Evolutionary conservation across 768 basidiomycete species (phyloP), one percentile per base, ranked within the genome.

Genomic region (Gyrodon lividus): DNA sequence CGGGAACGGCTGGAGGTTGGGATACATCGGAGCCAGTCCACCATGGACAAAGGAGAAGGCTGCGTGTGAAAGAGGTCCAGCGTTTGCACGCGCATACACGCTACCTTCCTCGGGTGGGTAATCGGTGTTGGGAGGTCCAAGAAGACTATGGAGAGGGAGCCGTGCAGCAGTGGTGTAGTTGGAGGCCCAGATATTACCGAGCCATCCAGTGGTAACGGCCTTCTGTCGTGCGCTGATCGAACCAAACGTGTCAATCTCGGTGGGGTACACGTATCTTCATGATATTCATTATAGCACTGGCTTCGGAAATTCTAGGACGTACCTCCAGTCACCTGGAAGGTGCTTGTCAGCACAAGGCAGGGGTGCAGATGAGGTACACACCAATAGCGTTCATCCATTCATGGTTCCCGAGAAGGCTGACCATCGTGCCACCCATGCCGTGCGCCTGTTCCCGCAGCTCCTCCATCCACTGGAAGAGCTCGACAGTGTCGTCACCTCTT

Each of bases 41-140:
- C 95, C 96, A 55, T 98, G 97, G 2, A 96, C 89, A 68, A 98
- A 98, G 1, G 93, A 92, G 24, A 94, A 71, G 1, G 93, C 91
- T 0, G 89, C 78, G 66, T 87, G 88, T 0, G 87, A 86, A 47
- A 93, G 75, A 6, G 81, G 77, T 2, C 75, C 64, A 6, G 58
- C 65, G 50, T 52, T 69, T 24, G 63, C 76, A 55, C 64, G 70
- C 59, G 59, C 58, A 42, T 65, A 60, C 46, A 50, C 13, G 41
- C 67, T 67, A 22, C 56, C 59, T 47, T 67, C 55, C 61, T 66
- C 46, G 23, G 82, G 65, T 35, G 74, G 81, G 58, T 77, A 83
- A 16, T 77, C 79, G 22, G 82, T 81, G 66, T 90, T 88, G 8
- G 82, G 83, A 5, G 76, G 75, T 2, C 87, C 87, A 10, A 87